Evolutionary conservation across 257 asterid species (phyloP), one percentile per base, ranked within the genome.

Genomic region (Fraxinus anomala): DNA sequence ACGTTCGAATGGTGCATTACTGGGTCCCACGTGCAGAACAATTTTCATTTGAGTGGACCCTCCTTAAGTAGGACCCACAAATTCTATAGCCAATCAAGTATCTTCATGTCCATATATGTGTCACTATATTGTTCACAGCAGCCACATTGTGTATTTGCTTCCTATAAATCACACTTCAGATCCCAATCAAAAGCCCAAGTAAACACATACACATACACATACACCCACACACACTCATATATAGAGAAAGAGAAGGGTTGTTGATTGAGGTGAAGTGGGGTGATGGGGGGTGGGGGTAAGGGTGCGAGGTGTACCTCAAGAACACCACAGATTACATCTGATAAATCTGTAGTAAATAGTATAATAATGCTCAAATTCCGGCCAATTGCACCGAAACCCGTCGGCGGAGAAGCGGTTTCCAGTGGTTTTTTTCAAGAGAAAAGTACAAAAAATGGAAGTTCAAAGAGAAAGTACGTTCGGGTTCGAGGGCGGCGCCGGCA

Each of bases 361-460:
- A 10, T 11, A 23, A 51, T 83, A 19, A 81, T 87, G 89, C 88
- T 81, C 63, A 76, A 84, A 59, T 87, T 87, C 85, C 80, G 91
- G 61, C 91, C 91, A 74, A 87, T 87, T 17, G 89, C 89, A 24
- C 91, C 91, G 5, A 87, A 85, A 79, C 91, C 91, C 24, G 72
- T 54, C 67, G 85, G 80, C 30, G 83, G 72, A 0, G 82, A 79
- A 0, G 26, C 40, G 1, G 8, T 24, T 51, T 67, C 85, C 81
- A 78, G 24, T 36, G 54, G 78, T 8, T 61, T 65, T 63, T 82
- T 51, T 39, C 74, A 34, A 72, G 80, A 37, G 8, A 68, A 61
- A 6, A 61, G 24, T 17, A 78, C 76, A 4, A 77, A 26, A 66
- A 66, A 14, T 17, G 76, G 70, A 14, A 80, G 91, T 59, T 73